Percentiles rank a stretch among this genome's conserved stretches.
These are phyloP conservation scores for Metschnikowia santaceciliae DNA, from an alignment of 805 yeast genomes.

Conservation along the genomic window DNA sequence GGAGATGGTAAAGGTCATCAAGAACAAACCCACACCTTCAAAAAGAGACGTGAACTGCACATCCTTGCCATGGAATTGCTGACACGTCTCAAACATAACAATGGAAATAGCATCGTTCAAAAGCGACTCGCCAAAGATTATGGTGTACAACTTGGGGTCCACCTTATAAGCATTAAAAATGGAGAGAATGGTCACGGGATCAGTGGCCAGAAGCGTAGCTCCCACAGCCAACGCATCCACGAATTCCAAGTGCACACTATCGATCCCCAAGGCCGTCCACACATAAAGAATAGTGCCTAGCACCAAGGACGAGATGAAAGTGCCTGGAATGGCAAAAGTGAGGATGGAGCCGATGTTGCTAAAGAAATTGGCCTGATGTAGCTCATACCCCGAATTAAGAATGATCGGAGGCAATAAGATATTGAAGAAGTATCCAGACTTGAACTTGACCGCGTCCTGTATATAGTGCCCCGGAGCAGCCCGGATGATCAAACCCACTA, in stretches of 20 bases:
- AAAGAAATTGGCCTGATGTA: conserved; percentile 94
- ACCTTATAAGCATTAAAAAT: conserved; percentile 97
- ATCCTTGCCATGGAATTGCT: conserved; percentile 82
- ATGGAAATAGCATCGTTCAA: conserved; percentile 97
- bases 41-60: conserved; percentile 74
- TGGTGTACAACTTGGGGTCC: conserved; percentile 95
- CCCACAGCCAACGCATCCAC: conserved; percentile 98
- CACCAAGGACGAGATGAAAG: conserved; percentile 87
- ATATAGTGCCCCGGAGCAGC: conserved; percentile 94
- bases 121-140: conserved; percentile 93
- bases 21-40: conserved; percentile 89
- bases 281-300: conserved; percentile 81
- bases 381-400: conserved; percentile 91
- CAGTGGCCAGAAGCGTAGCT: conserved; percentile 96
- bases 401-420: conserved; percentile 93
- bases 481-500: conserved; percentile 87
- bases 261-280: conserved; percentile 91
- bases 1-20: conserved; percentile 90
- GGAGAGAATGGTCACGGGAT: conserved; percentile 94
- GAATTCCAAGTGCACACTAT: conserved; percentile 81
- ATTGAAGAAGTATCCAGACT: conserved; percentile 90
- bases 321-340: conserved; percentile 95
- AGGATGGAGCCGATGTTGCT: conserved; percentile 86
- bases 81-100: conserved; percentile 98
- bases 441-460: conserved; percentile 94